A percentile compares a stretch with the other conserved stretches of the same genome.
phyloP scores from a whole-genome alignment of 768 basidiomycete species.

The Tephrocybe sp. region DNA sequence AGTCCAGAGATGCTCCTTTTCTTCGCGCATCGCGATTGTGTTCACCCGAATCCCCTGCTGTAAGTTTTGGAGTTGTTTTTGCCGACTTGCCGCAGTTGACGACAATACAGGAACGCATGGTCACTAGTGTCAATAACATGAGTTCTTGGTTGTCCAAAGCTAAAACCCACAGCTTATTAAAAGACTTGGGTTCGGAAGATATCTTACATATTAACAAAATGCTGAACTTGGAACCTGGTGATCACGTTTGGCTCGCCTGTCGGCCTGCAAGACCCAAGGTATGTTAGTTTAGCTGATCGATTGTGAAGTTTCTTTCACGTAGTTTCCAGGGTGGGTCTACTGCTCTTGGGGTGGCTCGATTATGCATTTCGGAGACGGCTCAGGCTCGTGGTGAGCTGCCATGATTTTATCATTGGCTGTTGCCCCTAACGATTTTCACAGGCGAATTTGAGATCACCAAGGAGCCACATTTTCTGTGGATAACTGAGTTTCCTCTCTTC shows the following conservation, averaged over 20 bases:
- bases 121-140: conserved; percentile 44
- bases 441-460: conserved; percentile 55
- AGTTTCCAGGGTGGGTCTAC: conserved; percentile 79
- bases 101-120: conserved; percentile 44
- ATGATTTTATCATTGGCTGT: background rate
- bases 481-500: conserved; percentile 94
- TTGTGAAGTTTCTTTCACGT: conserved; percentile 20
- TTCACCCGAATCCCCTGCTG: conserved; percentile 24
- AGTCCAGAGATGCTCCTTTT: conserved; percentile 37
- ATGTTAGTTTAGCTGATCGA: conserved; percentile 19
- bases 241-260: conserved; percentile 56
- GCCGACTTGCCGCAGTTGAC: conserved; percentile 11
- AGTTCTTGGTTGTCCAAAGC: conserved; percentile 45
- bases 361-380: conserved; percentile 65
- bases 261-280: conserved; percentile 55
- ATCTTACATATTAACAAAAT: conserved; percentile 34
- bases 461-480: conserved; percentile 86
- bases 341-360: conserved; percentile 66
- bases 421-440: conserved; percentile 24
- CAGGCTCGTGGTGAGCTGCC: conserved; percentile 53
- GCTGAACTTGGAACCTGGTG: conserved; percentile 45
- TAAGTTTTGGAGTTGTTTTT: conserved; percentile 19
- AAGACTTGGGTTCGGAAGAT: conserved; percentile 21
- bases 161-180: conserved; percentile 18
- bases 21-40: conserved; percentile 38